Percentiles rank a stretch among this genome's conserved stretches.
These are phyloP conservation scores for Xylaria sp. DNA, from an alignment of 2,329 filamentous ascomycete genomes.

Conservation along the genomic window DNA sequence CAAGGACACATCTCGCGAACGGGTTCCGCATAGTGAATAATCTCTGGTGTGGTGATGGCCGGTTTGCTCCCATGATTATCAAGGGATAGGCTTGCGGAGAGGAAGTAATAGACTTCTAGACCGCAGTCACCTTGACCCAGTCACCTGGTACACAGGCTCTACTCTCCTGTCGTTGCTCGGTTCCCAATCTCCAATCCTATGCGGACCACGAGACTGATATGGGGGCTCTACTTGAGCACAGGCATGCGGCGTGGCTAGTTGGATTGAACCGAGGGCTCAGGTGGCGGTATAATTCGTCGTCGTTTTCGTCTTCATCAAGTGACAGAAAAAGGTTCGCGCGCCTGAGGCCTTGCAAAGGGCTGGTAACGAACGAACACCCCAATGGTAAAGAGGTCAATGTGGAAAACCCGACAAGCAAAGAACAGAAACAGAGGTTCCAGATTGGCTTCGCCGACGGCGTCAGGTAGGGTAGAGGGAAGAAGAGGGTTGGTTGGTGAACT, in stretches of 20 bases:
- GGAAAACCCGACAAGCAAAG: slow-evolving; percentile 32
- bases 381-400: slow-evolving; percentile 29
- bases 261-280: slow-evolving; percentile 12
- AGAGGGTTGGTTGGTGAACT: slow-evolving; percentile 22
- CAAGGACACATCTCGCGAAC: slow-evolving; percentile 56
- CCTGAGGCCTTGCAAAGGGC: slow-evolving; percentile 19
- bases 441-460: slow-evolving; percentile 30
- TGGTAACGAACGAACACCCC: slow-evolving; percentile 40
- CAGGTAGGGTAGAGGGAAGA: slow-evolving; percentile 27
- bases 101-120: slow-evolving; percentile 34
- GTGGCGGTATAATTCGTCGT: slow-evolving; percentile 16
- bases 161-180: slow-evolving; percentile 1
- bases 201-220: slow-evolving; percentile 16
- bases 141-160: slow-evolving; percentile 11
- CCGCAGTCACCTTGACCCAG: slow-evolving; percentile 32
- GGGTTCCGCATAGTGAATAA: slow-evolving; percentile 62
- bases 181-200: slow-evolving; percentile 11
- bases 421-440: slow-evolving; percentile 30
- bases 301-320: slow-evolving; percentile 8
- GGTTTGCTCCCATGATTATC: slow-evolving; percentile 53
- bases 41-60: slow-evolving; percentile 53
- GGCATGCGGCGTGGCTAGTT: slow-evolving; percentile 17
- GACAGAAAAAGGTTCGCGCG: slow-evolving; percentile 12
- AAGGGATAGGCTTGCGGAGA: slow-evolving; percentile 37
- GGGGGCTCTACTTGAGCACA: slow-evolving; percentile 1